Percentiles rank a stretch among this genome's conserved stretches.
Evolutionary conservation across 331 rosid genomes (phyloP).

Genomic region (Pyrus hybrid): DNA sequence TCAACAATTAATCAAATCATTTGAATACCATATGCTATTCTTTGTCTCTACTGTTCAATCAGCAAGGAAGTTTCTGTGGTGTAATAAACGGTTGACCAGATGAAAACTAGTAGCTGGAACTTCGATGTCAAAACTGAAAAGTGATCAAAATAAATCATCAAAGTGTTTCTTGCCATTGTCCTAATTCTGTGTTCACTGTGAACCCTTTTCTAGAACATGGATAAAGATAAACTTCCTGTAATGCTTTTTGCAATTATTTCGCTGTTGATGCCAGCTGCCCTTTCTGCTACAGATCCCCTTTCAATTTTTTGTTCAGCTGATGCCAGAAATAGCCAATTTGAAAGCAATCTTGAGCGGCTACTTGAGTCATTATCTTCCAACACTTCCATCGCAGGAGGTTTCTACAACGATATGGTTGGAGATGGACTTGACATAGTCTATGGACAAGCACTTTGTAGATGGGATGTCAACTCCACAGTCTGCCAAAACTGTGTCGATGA

Average conservation of each 20-base stretch:
- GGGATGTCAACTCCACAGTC: slow-evolving; percentile 35
- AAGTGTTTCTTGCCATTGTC: background rate
- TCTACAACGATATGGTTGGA: slow-evolving; percentile 23
- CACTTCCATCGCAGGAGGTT: slow-evolving; percentile 10
- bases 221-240: background rate
- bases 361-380: slow-evolving; percentile 28
- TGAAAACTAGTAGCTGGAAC: background rate
- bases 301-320: slow-evolving; percentile 18
- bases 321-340: slow-evolving; percentile 20
- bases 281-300: slow-evolving; percentile 25
- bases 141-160: background rate
- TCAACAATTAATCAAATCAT: background rate
- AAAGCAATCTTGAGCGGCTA: slow-evolving; percentile 32
- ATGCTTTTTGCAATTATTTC: slow-evolving; percentile 19
- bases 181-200: background rate
- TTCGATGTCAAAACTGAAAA: background rate
- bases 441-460: slow-evolving; percentile 61
- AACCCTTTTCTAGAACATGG: background rate
- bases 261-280: background rate
- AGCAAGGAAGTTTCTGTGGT: background rate
- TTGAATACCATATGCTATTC: background rate
- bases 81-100: background rate
- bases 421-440: slow-evolving; percentile 19
- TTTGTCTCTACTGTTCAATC: background rate
- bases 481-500: slow-evolving; percentile 36